These are phyloP conservation scores for Leishmania arabica DNA, from an alignment of 208 protist species.

Conservation along the genomic window DNA sequence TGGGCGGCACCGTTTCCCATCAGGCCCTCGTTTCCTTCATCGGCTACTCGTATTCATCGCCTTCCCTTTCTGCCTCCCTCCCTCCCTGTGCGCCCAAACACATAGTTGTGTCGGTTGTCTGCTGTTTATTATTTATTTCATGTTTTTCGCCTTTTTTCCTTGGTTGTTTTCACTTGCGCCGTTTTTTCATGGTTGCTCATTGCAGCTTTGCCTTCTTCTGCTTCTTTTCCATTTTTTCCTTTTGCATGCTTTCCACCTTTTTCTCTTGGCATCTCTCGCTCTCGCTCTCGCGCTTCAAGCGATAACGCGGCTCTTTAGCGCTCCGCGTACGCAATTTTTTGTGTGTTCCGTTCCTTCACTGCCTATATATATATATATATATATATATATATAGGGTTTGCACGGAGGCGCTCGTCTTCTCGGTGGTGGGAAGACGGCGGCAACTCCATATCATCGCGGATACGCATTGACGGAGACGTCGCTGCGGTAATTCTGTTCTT, in stretches of 20 bases:
- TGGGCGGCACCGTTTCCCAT: background rate
- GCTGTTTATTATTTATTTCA: background rate
- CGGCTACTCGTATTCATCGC: background rate
- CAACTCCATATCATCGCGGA: background rate
- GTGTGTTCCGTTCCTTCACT: too few relatives aligned
- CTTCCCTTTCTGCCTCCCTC: constrained; percentile 6
- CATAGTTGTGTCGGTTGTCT: background rate
- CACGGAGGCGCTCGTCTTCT: background rate
- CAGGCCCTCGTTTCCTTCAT: background rate
- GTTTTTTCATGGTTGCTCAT: background rate
- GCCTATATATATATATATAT: too few relatives aligned
- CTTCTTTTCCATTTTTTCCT: background rate
- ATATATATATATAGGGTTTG: background rate
- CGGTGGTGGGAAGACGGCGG: background rate
- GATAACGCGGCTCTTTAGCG: too few relatives aligned
- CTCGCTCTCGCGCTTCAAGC: too few relatives aligned
- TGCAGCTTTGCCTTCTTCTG: background rate
- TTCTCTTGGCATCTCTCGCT: too few relatives aligned
- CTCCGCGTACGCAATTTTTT: background rate
- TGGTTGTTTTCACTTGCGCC: background rate
- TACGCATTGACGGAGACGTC: background rate
- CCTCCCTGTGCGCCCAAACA: background rate
- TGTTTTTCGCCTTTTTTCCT: background rate
- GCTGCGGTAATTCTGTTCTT: background rate
- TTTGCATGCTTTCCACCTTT: background rate